phyloP scores from a whole-genome alignment of 2,329 filamentous ascomycete species.

The Fusarium globosum region DNA sequence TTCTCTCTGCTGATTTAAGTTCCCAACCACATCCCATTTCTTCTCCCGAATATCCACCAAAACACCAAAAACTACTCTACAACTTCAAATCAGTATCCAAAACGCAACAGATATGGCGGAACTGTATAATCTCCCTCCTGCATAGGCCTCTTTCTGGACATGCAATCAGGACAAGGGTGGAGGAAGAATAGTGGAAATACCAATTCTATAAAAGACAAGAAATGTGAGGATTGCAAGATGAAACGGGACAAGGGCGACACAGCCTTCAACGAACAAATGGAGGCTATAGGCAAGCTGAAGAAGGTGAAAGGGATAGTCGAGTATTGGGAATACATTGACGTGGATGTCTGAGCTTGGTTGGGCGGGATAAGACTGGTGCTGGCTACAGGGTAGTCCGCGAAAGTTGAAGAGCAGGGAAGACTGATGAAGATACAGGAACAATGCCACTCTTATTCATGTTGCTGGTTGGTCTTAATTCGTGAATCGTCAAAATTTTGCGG shows the following conservation, averaged over 20 bases:
- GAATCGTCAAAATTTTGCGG: rapidly evolving
- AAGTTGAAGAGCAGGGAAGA: rapidly evolving
- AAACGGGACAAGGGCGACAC: neutral
- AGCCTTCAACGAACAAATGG: neutral
- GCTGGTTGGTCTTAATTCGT: rapidly evolving
- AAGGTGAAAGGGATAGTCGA: neutral
- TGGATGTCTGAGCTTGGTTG: neutral
- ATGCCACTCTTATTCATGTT: neutral
- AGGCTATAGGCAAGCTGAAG: neutral
- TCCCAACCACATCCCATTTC: too few species aligned
- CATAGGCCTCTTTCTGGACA: neutral
- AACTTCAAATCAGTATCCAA: rapidly evolving
- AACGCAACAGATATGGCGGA: neutral
- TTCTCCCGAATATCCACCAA: rapidly evolving
- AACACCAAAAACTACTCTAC: neutral
- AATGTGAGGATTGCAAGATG: neutral
- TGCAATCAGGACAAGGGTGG: neutral
- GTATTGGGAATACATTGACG: neutral
- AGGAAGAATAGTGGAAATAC: neutral
- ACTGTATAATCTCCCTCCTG: rapidly evolving
- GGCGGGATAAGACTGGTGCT: rapidly evolving
- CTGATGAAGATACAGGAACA: neutral
- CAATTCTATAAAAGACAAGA: neutral
- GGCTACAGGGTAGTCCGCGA: rapidly evolving
- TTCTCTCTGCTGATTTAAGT: too few species aligned